Evolutionary conservation across 352 stramenopile species (phyloP).

Genomic region (Pythium grandisporangium): DNA sequence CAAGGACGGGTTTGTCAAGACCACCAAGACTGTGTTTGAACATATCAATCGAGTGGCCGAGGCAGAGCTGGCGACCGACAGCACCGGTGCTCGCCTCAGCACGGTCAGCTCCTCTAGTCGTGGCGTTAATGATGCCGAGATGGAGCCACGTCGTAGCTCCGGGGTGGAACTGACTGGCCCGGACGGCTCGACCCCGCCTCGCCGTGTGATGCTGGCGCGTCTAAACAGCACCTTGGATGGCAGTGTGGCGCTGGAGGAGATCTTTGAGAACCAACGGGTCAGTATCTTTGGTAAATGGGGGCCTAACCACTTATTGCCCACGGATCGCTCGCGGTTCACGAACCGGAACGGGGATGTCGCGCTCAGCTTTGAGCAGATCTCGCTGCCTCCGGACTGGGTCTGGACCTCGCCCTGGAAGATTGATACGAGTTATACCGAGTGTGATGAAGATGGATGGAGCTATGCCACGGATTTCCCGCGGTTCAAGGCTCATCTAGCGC

Average conservation of each 20-base stretch:
- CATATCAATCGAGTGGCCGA: constrained; percentile 19
- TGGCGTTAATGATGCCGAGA: too few species aligned
- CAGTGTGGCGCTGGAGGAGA: constrained; percentile 75
- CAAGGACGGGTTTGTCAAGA: constrained; percentile 57
- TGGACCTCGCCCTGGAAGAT: constrained; percentile 83
- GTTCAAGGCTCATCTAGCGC: constrained; percentile 75
- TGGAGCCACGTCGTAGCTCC: too few species aligned
- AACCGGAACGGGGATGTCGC: constrained; percentile 72
- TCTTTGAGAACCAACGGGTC: constrained; percentile 85
- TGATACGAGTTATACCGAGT: constrained; percentile 85
- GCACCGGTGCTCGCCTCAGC: neutral
- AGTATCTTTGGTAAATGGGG: constrained; percentile 86
- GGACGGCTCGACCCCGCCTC: constrained; percentile 1
- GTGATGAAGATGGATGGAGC: constrained; percentile 83
- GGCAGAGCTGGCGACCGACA: neutral
- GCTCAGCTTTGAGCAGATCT: constrained; percentile 75
- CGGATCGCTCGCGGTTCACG: constrained; percentile 70
- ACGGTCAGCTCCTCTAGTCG: neutral
- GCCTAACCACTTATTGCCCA: constrained; percentile 74
- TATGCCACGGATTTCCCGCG: constrained; percentile 81
- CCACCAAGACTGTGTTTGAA: constrained; percentile 42
- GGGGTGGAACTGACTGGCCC: neutral
- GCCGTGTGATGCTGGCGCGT: constrained; percentile 25
- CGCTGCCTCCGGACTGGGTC: constrained; percentile 62
- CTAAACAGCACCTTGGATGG: constrained; percentile 66